A percentile compares a stretch with the other conserved stretches of the same genome.
Evolutionary conservation across 352 stramenopile species (phyloP).

Genomic region (Poterioochromonas sp.): DNA sequence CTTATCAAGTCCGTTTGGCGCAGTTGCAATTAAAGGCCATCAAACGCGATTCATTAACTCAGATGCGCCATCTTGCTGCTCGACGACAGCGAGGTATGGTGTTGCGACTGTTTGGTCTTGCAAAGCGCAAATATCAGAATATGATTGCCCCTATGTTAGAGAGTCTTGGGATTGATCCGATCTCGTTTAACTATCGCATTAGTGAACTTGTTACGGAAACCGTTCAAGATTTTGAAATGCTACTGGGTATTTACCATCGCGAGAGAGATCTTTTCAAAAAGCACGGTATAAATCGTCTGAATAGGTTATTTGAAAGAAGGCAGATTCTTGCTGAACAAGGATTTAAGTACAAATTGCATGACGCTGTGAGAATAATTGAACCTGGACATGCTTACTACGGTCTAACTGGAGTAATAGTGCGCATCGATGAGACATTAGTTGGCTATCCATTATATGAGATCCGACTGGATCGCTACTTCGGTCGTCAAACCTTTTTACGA

Average conservation of each 20-base stretch:
- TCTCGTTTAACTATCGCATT: constrained; percentile 21
- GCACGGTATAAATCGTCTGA: constrained; percentile 3
- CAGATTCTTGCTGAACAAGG: neutral
- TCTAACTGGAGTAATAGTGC: constrained; percentile 24
- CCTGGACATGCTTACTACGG: constrained; percentile 1
- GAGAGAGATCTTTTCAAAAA: constrained; percentile 2
- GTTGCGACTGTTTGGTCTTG: constrained; percentile 8
- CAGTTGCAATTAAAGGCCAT: neutral
- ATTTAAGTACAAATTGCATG: neutral
- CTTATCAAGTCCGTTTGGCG: neutral
- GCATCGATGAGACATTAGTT: constrained; percentile 3
- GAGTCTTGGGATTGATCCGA: constrained; percentile 17
- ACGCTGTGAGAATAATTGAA: constrained; percentile 21
- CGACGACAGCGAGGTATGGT: constrained; percentile 3
- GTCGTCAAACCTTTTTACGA: constrained; percentile 2
- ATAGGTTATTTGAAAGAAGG: neutral
- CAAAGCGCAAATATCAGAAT: neutral
- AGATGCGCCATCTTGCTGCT: constrained; percentile 1
- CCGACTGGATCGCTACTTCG: neutral
- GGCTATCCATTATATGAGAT: constrained; percentile 25
- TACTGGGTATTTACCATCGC: neutral
- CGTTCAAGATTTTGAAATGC: constrained; percentile 12
- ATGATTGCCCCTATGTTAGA: neutral
- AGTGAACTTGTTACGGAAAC: constrained; percentile 8
- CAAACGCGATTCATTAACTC: neutral